Percentiles rank a stretch among this genome's conserved stretches.
Conservation (phyloP, 2,329 filamentous ascomycete species). For the Pseudogymnoascus sp. region DNA sequence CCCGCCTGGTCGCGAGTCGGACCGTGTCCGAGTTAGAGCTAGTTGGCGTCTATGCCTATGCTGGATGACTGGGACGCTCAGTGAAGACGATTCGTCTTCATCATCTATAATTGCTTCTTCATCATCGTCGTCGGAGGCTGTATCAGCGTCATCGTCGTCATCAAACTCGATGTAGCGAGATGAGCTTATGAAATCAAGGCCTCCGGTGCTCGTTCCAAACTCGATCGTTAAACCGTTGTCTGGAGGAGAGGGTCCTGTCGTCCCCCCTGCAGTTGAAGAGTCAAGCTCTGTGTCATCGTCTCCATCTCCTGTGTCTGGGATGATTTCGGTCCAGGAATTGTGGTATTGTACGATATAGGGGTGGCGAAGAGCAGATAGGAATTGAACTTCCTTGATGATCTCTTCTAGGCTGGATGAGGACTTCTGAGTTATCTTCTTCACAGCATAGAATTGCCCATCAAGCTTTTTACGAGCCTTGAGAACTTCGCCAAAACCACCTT, state of each 20-base stretch:
- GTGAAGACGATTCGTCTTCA: slow-evolving; percentile 23
- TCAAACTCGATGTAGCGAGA: slow-evolving; percentile 74
- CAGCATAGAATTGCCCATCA: slow-evolving; percentile 86
- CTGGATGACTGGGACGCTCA: slow-evolving; percentile 13
- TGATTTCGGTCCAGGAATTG: slow-evolving; percentile 85
- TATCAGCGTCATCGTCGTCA: slow-evolving; percentile 44
- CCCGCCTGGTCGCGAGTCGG: slow-evolving; percentile 17
- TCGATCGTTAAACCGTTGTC: slow-evolving; percentile 21
- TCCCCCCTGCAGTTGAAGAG: slow-evolving; percentile 20
- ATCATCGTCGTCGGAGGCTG: slow-evolving; percentile 33
- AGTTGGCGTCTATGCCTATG: slow-evolving; percentile 17
- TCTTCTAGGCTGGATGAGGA: slow-evolving; percentile 73
- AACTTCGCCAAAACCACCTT: slow-evolving; percentile 92
- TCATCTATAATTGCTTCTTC: slow-evolving; percentile 30
- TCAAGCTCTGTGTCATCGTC: slow-evolving; percentile 52
- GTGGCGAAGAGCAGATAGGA: slow-evolving; percentile 88
- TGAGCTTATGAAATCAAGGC: slow-evolving; percentile 89
- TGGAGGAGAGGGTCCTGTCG: slow-evolving; percentile 21
- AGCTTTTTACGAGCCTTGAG: slow-evolving; percentile 92
- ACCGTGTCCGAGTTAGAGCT: slow-evolving; percentile 23
- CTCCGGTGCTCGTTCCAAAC: slow-evolving; percentile 54
- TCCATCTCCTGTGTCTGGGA: slow-evolving; percentile 43
- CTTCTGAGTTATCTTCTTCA: slow-evolving; percentile 89
- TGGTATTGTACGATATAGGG: slow-evolving; percentile 85
- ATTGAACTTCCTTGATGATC: slow-evolving; percentile 73